Conservation (phyloP, 768 basidiomycete genomes). For the Mycena belliarum region DNA sequence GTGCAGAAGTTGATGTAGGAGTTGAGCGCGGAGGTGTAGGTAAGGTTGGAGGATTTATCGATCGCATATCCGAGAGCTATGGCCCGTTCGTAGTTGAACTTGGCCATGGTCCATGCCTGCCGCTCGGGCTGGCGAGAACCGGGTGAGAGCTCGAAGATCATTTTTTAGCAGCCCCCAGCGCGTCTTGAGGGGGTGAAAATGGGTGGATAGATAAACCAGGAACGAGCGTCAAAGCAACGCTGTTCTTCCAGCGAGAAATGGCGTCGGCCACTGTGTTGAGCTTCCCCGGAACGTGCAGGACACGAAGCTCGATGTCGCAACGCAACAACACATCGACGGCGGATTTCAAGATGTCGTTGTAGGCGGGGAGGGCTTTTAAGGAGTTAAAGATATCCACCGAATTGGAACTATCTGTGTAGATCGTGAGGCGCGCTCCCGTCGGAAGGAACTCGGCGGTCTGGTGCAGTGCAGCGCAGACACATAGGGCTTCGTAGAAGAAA, state of each 20-base stretch:
- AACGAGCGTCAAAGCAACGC: neutral
- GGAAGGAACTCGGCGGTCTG: neutral
- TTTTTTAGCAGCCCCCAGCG: too few species aligned
- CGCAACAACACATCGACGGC: slow-evolving; percentile 17
- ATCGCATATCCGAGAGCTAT: too few species aligned
- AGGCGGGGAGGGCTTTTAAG: too few species aligned
- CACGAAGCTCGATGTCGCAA: slow-evolving; percentile 21
- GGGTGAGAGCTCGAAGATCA: too few species aligned
- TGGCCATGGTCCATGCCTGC: slow-evolving; percentile 36
- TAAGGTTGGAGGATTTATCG: too few species aligned
- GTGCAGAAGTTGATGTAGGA: too few species aligned
- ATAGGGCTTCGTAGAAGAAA: slow-evolving; percentile 29
- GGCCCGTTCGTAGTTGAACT: slow-evolving; percentile 27
- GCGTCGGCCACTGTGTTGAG: slow-evolving; percentile 35
- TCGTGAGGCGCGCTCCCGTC: neutral
- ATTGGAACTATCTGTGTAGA: slow-evolving; percentile 29
- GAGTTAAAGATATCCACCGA: slow-evolving; percentile 26
- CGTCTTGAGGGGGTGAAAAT: too few species aligned
- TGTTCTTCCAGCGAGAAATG: slow-evolving; percentile 24
- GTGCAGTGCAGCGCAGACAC: slow-evolving; percentile 16
- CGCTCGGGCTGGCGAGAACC: slow-evolving; percentile 33
- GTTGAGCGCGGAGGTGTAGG: too few species aligned
- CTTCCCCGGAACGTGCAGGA: slow-evolving; percentile 27
- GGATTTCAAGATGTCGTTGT: slow-evolving; percentile 24
- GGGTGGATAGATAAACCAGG: too few species aligned